A percentile compares a stretch with the other conserved stretches of the same genome.
Conservation (phyloP, 148 eudicot genomes). For the Tetragonia tetragonoides region DNA sequence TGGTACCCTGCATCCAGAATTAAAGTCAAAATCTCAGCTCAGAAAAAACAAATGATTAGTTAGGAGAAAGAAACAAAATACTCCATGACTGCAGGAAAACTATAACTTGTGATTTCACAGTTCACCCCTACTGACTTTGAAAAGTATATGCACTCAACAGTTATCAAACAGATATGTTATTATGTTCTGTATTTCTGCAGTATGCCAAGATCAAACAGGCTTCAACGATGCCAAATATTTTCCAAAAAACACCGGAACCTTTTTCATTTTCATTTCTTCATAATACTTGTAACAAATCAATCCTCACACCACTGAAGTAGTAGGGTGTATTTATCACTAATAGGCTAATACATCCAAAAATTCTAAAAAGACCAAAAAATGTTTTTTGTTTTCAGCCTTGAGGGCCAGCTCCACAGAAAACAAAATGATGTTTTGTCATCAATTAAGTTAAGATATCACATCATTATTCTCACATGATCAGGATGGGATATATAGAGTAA, state of each 20-base stretch:
- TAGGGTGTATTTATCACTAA: background rate
- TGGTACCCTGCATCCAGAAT: constrained; percentile 47
- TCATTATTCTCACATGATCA: background rate
- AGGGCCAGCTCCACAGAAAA: background rate
- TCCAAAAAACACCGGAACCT: background rate
- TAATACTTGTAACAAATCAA: background rate
- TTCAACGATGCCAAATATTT: background rate
- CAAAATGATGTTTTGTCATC: background rate
- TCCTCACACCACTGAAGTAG: background rate
- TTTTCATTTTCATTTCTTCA: background rate
- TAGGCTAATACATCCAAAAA: background rate
- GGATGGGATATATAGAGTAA: background rate
- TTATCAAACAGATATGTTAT: background rate
- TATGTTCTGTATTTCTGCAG: too few species aligned
- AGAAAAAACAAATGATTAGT: background rate
- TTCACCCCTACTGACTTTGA: background rate
- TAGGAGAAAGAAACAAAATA: background rate
- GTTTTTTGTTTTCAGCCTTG: background rate
- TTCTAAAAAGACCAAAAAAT: background rate
- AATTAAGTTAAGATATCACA: background rate
- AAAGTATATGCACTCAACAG: background rate
- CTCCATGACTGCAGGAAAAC: background rate
- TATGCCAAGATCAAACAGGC: background rate
- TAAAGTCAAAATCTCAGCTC: constrained; percentile 4
- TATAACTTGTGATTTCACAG: background rate